phyloP scores from a whole-genome alignment of 2,329 filamentous ascomycete species.

The Albifimbria verrucaria region DNA sequence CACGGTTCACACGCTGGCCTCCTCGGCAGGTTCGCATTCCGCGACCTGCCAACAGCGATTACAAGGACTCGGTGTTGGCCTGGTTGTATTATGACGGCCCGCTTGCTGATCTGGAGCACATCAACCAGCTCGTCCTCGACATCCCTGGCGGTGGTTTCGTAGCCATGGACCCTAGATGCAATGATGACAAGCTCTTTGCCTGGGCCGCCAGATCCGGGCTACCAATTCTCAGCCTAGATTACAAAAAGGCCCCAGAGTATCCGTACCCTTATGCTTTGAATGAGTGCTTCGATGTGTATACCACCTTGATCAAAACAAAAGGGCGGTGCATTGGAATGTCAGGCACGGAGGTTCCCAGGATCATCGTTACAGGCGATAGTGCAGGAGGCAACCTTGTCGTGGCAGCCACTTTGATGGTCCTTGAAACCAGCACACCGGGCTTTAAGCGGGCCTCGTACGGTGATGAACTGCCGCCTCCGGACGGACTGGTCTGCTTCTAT shows the following conservation, averaged over 20 bases:
- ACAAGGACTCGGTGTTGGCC: conserved; percentile 75
- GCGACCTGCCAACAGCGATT: conserved; percentile 73
- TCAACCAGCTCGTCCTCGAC: conserved; percentile 79
- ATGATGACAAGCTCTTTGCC: conserved; percentile 88
- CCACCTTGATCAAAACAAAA: conserved; percentile 32
- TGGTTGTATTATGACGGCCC: conserved; percentile 97
- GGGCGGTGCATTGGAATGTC: conserved; percentile 43
- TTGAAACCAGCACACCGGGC: conserved; percentile 63
- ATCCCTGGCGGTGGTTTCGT: conserved; percentile 94
- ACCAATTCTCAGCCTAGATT: conserved; percentile 89
- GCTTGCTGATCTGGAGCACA: conserved; percentile 69
- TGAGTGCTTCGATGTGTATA: conserved; percentile 47
- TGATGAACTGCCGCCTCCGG: conserved; percentile 66
- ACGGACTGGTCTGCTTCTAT: conserved; percentile 82
- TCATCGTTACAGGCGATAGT: conserved; percentile 46
- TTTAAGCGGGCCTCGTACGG: conserved; percentile 30
- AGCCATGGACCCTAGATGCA: conserved; percentile 91
- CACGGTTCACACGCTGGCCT: conserved; percentile 74
- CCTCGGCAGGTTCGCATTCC: conserved; percentile 83
- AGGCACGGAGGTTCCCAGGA: conserved; percentile 30
- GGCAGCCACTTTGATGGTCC: conserved; percentile 81
- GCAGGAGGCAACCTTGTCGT: conserved; percentile 51
- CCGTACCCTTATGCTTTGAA: conserved; percentile 47
- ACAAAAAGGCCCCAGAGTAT: conserved; percentile 54
- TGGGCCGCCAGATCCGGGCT: conserved; percentile 88